These are phyloP conservation scores for Theileria parva DNA, from an alignment of 169 alveolate genomes.

Conservation along the genomic window DNA sequence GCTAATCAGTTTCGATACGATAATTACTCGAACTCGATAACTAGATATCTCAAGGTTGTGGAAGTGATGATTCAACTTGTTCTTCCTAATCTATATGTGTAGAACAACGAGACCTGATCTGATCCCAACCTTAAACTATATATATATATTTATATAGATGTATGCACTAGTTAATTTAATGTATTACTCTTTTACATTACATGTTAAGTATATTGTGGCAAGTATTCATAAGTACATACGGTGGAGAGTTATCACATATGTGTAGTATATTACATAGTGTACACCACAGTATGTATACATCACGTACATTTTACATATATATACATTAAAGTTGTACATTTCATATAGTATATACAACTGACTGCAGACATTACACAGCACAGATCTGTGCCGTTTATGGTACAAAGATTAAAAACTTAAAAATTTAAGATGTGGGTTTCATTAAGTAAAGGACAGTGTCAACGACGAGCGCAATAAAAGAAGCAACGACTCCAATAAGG, in stretches of 20 bases:
- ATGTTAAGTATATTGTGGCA: not conserved
- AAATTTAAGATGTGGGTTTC: not conserved
- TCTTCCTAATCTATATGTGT: constrained; percentile 56
- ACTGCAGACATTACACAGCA: no score
- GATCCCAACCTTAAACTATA: constrained; percentile 16
- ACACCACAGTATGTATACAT: no score
- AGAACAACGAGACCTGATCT: constrained; percentile 70
- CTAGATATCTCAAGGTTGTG: not conserved
- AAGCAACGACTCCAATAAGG: constrained; percentile 21
- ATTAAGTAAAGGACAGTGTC: constrained; percentile 51
- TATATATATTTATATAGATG: no score
- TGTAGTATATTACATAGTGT: not conserved
- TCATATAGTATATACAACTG: not conserved
- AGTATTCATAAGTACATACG: no score
- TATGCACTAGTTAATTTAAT: no score
- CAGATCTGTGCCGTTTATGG: not conserved
- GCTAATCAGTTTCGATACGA: not conserved
- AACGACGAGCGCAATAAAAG: constrained; percentile 50
- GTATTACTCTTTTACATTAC: not conserved
- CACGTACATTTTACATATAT: no score
- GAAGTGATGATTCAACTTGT: constrained; percentile 22
- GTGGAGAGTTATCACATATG: no score
- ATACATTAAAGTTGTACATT: not conserved
- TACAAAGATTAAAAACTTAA: constrained; percentile 14
- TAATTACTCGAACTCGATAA: not conserved